phyloP scores from a whole-genome alignment of 192 early-diverging fungal genomes.

The Linnemannia hyalina region DNA sequence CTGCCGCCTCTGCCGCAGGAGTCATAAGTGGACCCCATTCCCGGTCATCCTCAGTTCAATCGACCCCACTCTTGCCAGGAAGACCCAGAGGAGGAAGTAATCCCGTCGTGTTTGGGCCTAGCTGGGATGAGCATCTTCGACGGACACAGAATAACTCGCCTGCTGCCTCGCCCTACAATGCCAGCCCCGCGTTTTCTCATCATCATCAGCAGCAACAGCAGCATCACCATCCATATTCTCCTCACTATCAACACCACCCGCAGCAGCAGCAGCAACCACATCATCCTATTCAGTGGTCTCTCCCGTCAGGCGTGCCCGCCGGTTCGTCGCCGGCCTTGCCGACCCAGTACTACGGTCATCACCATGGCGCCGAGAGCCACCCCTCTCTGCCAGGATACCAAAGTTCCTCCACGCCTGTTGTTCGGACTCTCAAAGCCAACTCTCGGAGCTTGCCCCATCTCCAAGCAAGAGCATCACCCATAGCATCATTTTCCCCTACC shows the following conservation, averaged over 20 bases:
- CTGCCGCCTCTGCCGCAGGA: not conserved
- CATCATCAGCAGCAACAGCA: slow-evolving; percentile 27
- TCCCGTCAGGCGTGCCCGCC: slow-evolving; percentile 20
- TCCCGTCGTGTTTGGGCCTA: slow-evolving; percentile 33
- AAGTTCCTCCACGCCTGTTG: not conserved
- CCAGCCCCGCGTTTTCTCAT: slow-evolving; percentile 10
- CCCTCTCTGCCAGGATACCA: slow-evolving; percentile 6
- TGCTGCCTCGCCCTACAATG: not conserved
- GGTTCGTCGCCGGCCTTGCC: not conserved
- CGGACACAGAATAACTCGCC: slow-evolving; percentile 21
- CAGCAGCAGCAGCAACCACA: slow-evolving; percentile 12
- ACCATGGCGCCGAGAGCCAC: slow-evolving; percentile 5
- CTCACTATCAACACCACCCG: not conserved
- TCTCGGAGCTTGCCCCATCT: slow-evolving; percentile 47
- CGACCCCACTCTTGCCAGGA: slow-evolving; percentile 26
- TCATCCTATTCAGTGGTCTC: slow-evolving; percentile 18
- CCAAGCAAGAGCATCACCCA: slow-evolving; percentile 28
- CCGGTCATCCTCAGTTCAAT: slow-evolving; percentile 41
- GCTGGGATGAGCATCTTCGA: slow-evolving; percentile 25
- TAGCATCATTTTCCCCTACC: not conserved
- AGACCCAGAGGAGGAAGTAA: slow-evolving; percentile 42
- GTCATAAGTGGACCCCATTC: slow-evolving; percentile 4
- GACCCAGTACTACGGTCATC: not conserved
- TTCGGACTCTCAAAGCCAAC: slow-evolving; percentile 41
- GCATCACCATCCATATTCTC: not conserved